Evolutionary conservation across 352 stramenopile species (phyloP).

Genomic region (Thalassiosira sp.): DNA sequence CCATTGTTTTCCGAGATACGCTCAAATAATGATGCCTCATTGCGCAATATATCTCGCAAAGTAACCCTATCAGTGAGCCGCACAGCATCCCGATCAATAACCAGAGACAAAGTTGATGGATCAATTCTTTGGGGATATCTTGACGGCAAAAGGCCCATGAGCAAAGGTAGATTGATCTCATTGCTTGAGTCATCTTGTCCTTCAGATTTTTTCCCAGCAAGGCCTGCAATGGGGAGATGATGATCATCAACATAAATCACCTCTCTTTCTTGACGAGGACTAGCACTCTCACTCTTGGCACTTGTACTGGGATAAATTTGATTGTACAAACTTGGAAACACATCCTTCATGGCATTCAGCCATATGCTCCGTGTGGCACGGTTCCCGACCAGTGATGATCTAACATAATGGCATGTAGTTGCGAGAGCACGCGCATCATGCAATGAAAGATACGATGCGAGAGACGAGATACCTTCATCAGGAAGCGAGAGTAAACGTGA

Average conservation of each 20-base stretch:
- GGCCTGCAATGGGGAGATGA: background rate
- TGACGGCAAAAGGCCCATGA: constrained; percentile 24
- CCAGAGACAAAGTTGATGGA: constrained; percentile 1
- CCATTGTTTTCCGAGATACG: no score
- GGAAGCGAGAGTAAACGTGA: no score
- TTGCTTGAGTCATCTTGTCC: background rate
- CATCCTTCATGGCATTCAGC: constrained; percentile 5
- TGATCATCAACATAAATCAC: constrained; percentile 31
- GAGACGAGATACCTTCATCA: constrained; percentile 21
- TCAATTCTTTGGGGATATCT: constrained; percentile 40
- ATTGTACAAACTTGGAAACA: constrained; percentile 29
- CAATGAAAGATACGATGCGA: constrained; percentile 26
- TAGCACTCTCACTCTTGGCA: background rate
- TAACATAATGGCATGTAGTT: background rate
- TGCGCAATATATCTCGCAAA: background rate
- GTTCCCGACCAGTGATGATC: background rate
- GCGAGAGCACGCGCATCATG: constrained; percentile 12
- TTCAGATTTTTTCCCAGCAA: background rate
- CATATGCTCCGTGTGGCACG: constrained; percentile 20
- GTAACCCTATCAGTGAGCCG: background rate
- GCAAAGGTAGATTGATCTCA: constrained; percentile 33
- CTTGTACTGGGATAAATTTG: background rate
- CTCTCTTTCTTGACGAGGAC: background rate
- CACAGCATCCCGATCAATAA: background rate
- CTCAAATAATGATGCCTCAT: constrained; percentile 2